Evolutionary conservation across 148 eudicot species (phyloP).

Genomic region (Nepenthes mirabilis): DNA sequence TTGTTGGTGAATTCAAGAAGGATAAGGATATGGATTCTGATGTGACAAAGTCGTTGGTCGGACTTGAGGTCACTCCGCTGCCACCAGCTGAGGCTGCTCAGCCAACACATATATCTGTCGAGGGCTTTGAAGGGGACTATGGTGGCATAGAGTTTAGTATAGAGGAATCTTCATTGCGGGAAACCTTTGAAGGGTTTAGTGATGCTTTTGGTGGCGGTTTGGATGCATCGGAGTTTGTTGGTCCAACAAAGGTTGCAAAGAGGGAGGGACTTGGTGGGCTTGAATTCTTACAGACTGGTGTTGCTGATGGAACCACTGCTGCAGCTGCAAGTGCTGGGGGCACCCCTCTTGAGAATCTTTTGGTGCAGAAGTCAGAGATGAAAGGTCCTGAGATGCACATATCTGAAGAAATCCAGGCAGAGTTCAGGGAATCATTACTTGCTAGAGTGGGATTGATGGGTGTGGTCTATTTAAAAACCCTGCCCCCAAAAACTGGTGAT

Average conservation of each 20-base stretch:
- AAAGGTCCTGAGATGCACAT: slow-evolving; percentile 87
- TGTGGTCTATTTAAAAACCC: slow-evolving; percentile 53
- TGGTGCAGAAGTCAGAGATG: slow-evolving; percentile 74
- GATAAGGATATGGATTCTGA: slow-evolving; percentile 63
- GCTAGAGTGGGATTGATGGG: slow-evolving; percentile 81
- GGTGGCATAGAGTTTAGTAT: slow-evolving; percentile 91
- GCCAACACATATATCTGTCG: slow-evolving; percentile 78
- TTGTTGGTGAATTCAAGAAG: slow-evolving; percentile 78
- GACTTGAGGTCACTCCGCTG: slow-evolving; percentile 75
- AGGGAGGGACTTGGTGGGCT: slow-evolving; percentile 84
- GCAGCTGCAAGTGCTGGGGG: slow-evolving; percentile 29
- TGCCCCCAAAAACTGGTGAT: slow-evolving; percentile 64
- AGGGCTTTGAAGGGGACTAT: slow-evolving; percentile 94
- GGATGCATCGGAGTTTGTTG: slow-evolving; percentile 95
- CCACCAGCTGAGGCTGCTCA: slow-evolving; percentile 89
- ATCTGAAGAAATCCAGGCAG: slow-evolving; percentile 69
- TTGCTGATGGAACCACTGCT: slow-evolving; percentile 42
- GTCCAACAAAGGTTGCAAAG: slow-evolving; percentile 46
- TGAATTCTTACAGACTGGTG: slow-evolving; percentile 64
- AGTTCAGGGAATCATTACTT: slow-evolving; percentile 83
- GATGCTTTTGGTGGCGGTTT: slow-evolving; percentile 99
- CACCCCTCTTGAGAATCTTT: slow-evolving; percentile 52
- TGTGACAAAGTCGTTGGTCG: slow-evolving; percentile 61
- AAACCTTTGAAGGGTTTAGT: slow-evolving; percentile 89
- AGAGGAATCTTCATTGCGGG: slow-evolving; percentile 70